Evolutionary conservation across 2,329 filamentous ascomycete genomes (phyloP).

Genomic region (Aureobasidium sp.): DNA sequence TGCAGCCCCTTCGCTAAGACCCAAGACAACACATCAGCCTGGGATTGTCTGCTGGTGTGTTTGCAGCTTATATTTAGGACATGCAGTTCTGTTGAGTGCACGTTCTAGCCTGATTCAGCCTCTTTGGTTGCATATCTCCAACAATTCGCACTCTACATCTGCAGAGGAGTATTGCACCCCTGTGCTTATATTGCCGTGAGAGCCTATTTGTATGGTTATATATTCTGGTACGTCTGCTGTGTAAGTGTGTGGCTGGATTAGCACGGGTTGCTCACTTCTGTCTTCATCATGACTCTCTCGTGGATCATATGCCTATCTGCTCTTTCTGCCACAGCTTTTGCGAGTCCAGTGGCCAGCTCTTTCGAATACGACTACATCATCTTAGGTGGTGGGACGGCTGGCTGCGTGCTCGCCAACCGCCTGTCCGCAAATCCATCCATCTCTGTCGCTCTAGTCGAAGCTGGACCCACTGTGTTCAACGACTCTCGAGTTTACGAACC

Average conservation of each 20-base stretch:
- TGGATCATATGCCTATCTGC: neutral
- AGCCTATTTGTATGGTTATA: neutral
- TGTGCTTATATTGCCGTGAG: neutral
- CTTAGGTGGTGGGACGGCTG: slow-evolving; percentile 17
- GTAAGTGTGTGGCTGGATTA: neutral
- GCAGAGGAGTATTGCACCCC: neutral
- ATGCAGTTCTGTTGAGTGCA: neutral
- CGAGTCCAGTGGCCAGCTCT: neutral
- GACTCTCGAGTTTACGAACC: slow-evolving; percentile 17
- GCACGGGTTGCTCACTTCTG: neutral
- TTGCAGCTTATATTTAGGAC: neutral
- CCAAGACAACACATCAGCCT: neutral
- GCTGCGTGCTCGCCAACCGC: slow-evolving; percentile 15
- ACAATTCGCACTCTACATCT: neutral
- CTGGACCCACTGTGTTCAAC: slow-evolving; percentile 14
- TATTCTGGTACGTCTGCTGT: neutral
- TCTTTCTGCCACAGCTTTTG: neutral
- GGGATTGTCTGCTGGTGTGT: neutral
- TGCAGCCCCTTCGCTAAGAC: slow-evolving; percentile 2
- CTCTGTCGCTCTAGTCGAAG: slow-evolving; percentile 16
- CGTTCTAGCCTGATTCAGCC: neutral
- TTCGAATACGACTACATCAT: slow-evolving; percentile 16
- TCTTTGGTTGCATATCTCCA: no score
- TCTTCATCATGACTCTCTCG: neutral
- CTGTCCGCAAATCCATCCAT: slow-evolving; percentile 15